Percentiles rank a stretch among this genome's conserved stretches.
These are phyloP conservation scores for Fimicolochytrium jonesii DNA, from an alignment of 192 early-diverging fungal species.

Conservation along the genomic window DNA sequence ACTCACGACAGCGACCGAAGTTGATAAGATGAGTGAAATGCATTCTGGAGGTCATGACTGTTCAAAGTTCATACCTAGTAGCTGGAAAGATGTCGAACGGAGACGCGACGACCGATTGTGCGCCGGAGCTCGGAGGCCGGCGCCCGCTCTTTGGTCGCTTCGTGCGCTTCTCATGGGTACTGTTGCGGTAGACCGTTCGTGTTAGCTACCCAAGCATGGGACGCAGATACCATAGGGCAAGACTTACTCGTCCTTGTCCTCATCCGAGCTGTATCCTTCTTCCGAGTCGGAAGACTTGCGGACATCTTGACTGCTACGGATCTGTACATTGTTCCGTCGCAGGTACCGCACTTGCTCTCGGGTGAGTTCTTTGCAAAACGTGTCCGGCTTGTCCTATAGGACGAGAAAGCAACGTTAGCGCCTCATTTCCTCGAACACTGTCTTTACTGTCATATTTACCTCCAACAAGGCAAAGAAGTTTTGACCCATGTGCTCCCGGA, in stretches of 20 bases:
- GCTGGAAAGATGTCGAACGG: constrained; percentile 20
- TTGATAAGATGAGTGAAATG: too few relatives aligned
- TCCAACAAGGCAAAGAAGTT: constrained; percentile 60
- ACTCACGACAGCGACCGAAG: too few relatives aligned
- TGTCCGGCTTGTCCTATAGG: constrained; percentile 49
- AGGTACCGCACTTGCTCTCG: constrained; percentile 58
- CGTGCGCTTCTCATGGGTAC: not conserved
- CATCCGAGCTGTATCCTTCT: constrained; percentile 25
- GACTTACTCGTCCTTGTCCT: constrained; percentile 27
- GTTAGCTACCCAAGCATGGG: too few relatives aligned
- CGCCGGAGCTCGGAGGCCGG: not conserved
- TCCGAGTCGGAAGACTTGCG: constrained; percentile 29
- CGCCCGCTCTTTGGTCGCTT: constrained; percentile 10
- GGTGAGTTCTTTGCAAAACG: constrained; percentile 54
- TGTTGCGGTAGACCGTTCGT: not conserved
- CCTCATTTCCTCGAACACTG: not conserved
- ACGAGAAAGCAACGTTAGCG: too few relatives aligned
- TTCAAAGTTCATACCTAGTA: not conserved
- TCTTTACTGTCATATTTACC: constrained; percentile 23
- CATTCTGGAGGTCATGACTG: too few relatives aligned
- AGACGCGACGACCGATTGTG: not conserved
- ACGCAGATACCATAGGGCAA: not conserved
- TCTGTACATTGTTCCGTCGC: constrained; percentile 47
- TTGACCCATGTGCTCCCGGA: constrained; percentile 50
- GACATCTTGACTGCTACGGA: constrained; percentile 17